Conservation (phyloP, 2,329 filamentous ascomycete species). For the Exophiala viscosa region DNA sequence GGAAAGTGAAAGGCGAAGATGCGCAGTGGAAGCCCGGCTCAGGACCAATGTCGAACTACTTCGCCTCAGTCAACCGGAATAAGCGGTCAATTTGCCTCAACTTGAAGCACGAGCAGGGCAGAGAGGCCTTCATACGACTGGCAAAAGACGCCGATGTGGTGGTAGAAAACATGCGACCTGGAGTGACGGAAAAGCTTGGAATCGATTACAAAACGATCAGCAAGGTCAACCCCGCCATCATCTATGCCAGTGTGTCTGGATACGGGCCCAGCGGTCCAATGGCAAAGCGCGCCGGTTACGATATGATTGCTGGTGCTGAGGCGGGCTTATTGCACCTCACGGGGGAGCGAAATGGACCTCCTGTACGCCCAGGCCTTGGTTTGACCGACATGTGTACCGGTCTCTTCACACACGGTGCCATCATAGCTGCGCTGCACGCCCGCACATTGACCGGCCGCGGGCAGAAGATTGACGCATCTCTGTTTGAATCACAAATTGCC, state of each 20-base stretch:
- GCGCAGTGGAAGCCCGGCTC: not conserved
- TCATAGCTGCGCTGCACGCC: constrained; percentile 15
- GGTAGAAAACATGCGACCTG: constrained; percentile 34
- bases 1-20: constrained; percentile 20
- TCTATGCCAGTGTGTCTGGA: constrained; percentile 52
- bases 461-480: constrained; percentile 38
- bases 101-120: constrained; percentile 12
- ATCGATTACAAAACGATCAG: constrained; percentile 40
- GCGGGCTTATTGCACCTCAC: constrained; percentile 18
- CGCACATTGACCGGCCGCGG: constrained; percentile 10
- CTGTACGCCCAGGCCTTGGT: constrained; percentile 8
- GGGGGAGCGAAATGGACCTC: constrained; percentile 6
- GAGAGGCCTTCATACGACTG: constrained; percentile 24
- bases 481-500: constrained; percentile 41
- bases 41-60: constrained; percentile 36
- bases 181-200: constrained; percentile 45
- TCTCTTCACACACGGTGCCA: constrained; percentile 18
- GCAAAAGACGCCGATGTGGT: constrained; percentile 30
- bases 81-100: constrained; percentile 22
- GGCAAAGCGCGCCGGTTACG: constrained; percentile 17
- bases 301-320: constrained; percentile 16
- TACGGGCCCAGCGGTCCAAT: constrained; percentile 47
- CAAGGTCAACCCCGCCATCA: constrained; percentile 42
- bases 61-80: constrained; percentile 24
- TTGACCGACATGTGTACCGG: constrained; percentile 19